Conservation (phyloP, 352 stramenopile genomes). For the Phytophthora pluvialis region DNA sequence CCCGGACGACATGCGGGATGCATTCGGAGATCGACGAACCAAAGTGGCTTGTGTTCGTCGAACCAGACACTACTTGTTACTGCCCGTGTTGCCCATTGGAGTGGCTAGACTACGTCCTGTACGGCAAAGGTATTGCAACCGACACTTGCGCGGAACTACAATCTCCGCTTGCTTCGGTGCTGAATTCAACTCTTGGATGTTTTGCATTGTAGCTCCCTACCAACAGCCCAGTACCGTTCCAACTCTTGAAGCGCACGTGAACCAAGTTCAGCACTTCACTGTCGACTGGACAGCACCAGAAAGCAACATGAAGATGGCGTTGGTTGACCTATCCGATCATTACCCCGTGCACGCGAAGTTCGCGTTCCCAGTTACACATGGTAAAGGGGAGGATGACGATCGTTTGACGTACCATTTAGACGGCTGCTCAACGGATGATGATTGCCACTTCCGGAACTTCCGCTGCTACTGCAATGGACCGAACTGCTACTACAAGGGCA, state of each 20-base stretch:
- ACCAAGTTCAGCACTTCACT: conserved; percentile 60
- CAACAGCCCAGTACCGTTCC: conserved; percentile 62
- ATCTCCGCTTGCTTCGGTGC: background rate
- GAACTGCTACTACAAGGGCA: conserved; percentile 75
- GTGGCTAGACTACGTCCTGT: conserved; percentile 88
- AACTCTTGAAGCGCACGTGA: conserved; percentile 64
- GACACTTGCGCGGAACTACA: background rate
- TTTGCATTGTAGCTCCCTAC: conserved; percentile 51
- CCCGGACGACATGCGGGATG: conserved; percentile 57
- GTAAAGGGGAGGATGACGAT: conserved; percentile 54
- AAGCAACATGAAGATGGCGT: conserved; percentile 57
- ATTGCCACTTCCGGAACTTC: conserved; percentile 75
- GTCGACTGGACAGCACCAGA: conserved; percentile 70
- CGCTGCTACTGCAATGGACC: conserved; percentile 75
- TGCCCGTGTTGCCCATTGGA: conserved; percentile 82
- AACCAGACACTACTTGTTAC: conserved; percentile 67
- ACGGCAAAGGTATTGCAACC: conserved; percentile 47
- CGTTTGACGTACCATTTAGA: conserved; percentile 70
- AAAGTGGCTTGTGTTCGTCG: conserved; percentile 43
- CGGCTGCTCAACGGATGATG: conserved; percentile 71
- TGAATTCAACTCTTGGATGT: background rate
- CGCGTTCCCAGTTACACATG: conserved; percentile 59
- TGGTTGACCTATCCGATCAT: conserved; percentile 82
- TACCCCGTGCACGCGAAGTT: conserved; percentile 79
- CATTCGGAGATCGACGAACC: conserved; percentile 23